Conservation (phyloP, 352 stramenopile genomes). For the Globisporangium mamillatum region DNA sequence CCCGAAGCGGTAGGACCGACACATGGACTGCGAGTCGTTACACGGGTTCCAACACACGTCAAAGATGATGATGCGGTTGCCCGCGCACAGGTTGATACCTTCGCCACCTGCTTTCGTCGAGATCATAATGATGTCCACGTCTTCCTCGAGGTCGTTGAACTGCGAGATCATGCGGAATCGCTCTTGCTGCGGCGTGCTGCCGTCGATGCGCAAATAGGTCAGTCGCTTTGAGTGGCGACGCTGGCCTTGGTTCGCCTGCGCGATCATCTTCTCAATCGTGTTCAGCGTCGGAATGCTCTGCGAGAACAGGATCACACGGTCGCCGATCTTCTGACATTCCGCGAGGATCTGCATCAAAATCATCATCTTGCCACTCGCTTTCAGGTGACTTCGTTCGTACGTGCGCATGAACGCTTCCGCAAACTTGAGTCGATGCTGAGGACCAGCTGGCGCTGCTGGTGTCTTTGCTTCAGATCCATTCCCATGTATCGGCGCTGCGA, state of each 20-base stretch:
- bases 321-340: constrained; percentile 62
- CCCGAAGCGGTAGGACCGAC: constrained; percentile 90
- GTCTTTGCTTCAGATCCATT: background rate
- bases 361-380: constrained; percentile 86
- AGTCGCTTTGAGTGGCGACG: constrained; percentile 46
- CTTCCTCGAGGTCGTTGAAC: constrained; percentile 83
- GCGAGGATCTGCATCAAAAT: constrained; percentile 79
- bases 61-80: constrained; percentile 90
- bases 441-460: background rate
- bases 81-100: constrained; percentile 87
- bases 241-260: constrained; percentile 52
- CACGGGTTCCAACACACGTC: constrained; percentile 92
- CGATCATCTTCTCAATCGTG: constrained; percentile 71
- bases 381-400: constrained; percentile 51
- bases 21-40: constrained; percentile 92
- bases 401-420: constrained; percentile 54
- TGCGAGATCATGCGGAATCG: constrained; percentile 74
- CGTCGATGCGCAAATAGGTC: constrained; percentile 77
- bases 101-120: constrained; percentile 86
- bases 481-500: constrained; percentile 13
- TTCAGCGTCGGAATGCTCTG: constrained; percentile 88
- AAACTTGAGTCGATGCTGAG: constrained; percentile 69
- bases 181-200: constrained; percentile 74
- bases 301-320: constrained; percentile 89
- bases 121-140: constrained; percentile 85